These are phyloP conservation scores for Leccinum angustisporum DNA, from an alignment of 1,284 basidiomycete species.

Conservation along the genomic window DNA sequence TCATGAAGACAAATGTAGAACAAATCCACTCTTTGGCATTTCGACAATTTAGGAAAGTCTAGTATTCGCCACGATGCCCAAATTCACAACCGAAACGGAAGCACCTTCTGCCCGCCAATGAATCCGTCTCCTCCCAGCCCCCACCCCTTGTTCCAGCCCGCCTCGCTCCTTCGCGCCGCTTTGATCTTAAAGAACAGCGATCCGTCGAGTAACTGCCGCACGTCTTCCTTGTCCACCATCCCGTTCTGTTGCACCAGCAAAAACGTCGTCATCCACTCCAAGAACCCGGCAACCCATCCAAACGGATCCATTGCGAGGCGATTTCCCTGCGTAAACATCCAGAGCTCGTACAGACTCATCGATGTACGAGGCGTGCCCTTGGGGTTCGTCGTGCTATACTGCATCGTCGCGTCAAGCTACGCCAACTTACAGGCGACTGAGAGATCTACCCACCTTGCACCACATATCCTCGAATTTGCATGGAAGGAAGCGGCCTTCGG, in stretches of 20 bases:
- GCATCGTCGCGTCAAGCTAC: background rate
- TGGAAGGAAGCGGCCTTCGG: conserved; percentile 42
- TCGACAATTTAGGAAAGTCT: conserved; percentile 9
- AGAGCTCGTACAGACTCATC: conserved; percentile 31
- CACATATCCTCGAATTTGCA: conserved; percentile 44
- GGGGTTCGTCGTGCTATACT: conserved; percentile 19
- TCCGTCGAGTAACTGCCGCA: conserved; percentile 29
- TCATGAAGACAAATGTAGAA: background rate
- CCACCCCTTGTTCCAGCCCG: conserved; percentile 33
- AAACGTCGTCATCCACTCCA: conserved; percentile 37
- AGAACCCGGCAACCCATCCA: conserved; percentile 34
- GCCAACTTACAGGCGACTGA: background rate
- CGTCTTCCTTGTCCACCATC: conserved; percentile 31
- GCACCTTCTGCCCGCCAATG: conserved; percentile 30
- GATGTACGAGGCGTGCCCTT: conserved; percentile 22
- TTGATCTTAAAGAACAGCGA: conserved; percentile 32
- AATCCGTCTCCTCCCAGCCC: conserved; percentile 26
- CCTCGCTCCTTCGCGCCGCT: conserved; percentile 14
- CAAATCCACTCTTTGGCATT: conserved; percentile 4
- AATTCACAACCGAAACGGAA: conserved; percentile 28
- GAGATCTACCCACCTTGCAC: conserved; percentile 33
- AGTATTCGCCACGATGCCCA: conserved; percentile 23
- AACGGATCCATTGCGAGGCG: conserved; percentile 38
- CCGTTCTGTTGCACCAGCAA: conserved; percentile 30
- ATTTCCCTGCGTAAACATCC: conserved; percentile 32